Evolutionary conservation across 345 rosid species (phyloP).

Genomic region (Hevea brasiliensis): DNA sequence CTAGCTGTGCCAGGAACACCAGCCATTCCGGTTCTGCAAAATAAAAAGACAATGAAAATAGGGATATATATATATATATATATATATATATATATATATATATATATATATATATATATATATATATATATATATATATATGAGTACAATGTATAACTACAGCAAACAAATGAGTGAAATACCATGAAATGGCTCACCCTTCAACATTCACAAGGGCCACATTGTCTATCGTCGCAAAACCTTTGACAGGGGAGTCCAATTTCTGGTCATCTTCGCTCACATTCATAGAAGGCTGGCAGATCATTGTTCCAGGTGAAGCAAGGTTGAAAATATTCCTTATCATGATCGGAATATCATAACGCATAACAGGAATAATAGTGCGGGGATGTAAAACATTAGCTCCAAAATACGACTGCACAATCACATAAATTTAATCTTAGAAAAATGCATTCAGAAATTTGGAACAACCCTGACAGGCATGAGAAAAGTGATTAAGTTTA

Average conservation of each 20-base stretch:
- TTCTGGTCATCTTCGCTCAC: constrained; percentile 53
- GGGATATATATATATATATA: not conserved
- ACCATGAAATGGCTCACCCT: constrained; percentile 56
- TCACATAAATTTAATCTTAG: constrained; percentile 30
- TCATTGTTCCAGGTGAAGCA: constrained; percentile 85
- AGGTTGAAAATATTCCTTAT: constrained; percentile 91
- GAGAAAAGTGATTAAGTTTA: constrained; percentile 37
- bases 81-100: no score
- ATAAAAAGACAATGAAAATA: constrained; percentile 12
- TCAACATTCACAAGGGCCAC: constrained; percentile 96
- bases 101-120: no score
- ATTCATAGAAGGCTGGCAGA: constrained; percentile 51
- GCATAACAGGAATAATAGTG: constrained; percentile 97
- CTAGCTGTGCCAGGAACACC: constrained; percentile 99
- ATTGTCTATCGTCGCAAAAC: constrained; percentile 97
- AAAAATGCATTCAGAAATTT: constrained; percentile 8
- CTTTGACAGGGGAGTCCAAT: constrained; percentile 70
- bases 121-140: no score
- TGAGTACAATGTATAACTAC: not conserved
- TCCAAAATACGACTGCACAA: constrained; percentile 93
- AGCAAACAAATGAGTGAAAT: constrained; percentile 3
- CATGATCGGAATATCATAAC: constrained; percentile 83
- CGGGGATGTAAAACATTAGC: constrained; percentile 99
- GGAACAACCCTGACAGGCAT: constrained; percentile 18
- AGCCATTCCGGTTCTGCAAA: constrained; percentile 94